Evolutionary conservation across 1,284 basidiomycete species (phyloP).

Genomic region (Rhodotorula sp.): DNA sequence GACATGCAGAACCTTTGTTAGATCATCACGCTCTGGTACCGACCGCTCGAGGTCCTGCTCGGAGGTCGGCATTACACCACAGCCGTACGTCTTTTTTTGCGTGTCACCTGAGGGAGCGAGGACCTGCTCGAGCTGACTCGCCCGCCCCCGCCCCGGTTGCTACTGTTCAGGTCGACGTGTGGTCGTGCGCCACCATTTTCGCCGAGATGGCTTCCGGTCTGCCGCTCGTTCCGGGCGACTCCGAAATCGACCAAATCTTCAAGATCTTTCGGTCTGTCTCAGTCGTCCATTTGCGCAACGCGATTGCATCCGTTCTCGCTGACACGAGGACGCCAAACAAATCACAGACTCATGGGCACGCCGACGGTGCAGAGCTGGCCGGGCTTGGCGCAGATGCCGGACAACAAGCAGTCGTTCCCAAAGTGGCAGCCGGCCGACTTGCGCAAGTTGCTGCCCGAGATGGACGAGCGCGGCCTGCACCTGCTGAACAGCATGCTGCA

Average conservation of each 20-base stretch:
- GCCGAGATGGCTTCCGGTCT: constrained; percentile 68
- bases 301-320: neutral
- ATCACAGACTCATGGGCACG: constrained; percentile 78
- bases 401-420: constrained; percentile 96
- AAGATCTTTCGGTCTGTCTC: constrained; percentile 84
- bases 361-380: constrained; percentile 90
- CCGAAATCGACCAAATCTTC: constrained; percentile 99
- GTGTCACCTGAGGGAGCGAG: no score
- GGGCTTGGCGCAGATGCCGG: constrained; percentile 80
- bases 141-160: no score
- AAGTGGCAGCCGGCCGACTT: constrained; percentile 75
- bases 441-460: constrained; percentile 63
- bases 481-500: constrained; percentile 76
- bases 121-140: neutral
- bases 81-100: constrained; percentile 45
- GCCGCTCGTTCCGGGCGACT: constrained; percentile 95
- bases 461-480: constrained; percentile 66
- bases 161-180: constrained; percentile 78
- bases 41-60: constrained; percentile 92
- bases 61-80: constrained; percentile 96
- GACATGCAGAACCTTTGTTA: constrained; percentile 47
- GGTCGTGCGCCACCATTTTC: constrained; percentile 94
- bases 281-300: neutral
- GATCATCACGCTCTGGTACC: constrained; percentile 99
- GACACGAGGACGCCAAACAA: constrained; percentile 1